Base-by-base conservation (phyloP, 2,329 filamentous ascomycete genomes). In the Cordyceps javanica region DNA sequence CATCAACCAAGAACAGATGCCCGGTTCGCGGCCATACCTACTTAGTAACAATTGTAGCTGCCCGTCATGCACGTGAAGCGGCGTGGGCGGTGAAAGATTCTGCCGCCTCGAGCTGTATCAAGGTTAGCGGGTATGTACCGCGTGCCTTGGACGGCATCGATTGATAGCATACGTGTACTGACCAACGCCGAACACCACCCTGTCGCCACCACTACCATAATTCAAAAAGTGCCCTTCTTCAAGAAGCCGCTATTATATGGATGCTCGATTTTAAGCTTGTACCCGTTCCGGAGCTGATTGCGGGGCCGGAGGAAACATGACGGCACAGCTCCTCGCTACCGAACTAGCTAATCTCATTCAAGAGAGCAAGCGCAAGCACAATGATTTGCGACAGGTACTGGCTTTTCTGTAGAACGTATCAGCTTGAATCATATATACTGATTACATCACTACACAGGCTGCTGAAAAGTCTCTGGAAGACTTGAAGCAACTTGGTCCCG, bases 381-480 rank as follows among this genome's bases (percentile, higher is more conserved):
- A 88, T 65, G 94, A 97, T 67, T 80, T 99, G 55, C 86, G 89
- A 77, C 89, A 89, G 81, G 89, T 88, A 75, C 66, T 14, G 45
- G 3, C 14, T 32, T 16, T 45, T 45, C 42, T 19, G n/a, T 28
- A 7, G 5, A 14, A 1, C 26, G 14, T 8, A 25, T 6, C 1
- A 5, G 4, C 3, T 28, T 11, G 9, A 32, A 16, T 9, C 3
- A 41, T n/a, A n/a, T n/a, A n/a, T n/a, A 7, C 4, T 36, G 5
- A 41, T 9, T 5, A 21, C 5, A 28, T 59, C n/a, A 52, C 59
- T 42, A 61, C 39, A 1, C 64, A 93, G 89, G 91, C 94, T 52
- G 91, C 94, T 28, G 94, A 99, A 69, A 95, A 92, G 73, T 95
- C 94, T 14, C 78, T 97, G 23, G 89, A 91, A 63, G 94, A 97